These are phyloP conservation scores for Didymella sp. DNA, from an alignment of 2,329 filamentous ascomycete species.

Conservation along the genomic window DNA sequence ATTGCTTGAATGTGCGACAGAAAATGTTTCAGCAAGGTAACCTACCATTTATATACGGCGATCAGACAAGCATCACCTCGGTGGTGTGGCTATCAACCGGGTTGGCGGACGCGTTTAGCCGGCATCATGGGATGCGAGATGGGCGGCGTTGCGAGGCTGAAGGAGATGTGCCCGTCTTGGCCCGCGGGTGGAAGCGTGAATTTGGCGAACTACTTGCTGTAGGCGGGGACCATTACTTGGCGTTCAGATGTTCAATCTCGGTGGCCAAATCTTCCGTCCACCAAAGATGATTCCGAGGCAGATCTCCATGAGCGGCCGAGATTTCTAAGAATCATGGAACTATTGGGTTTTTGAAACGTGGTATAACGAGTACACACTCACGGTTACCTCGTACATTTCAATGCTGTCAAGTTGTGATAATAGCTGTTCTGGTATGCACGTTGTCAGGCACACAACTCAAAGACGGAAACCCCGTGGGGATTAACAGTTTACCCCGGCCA, in stretches of 20 bases:
- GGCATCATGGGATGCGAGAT: constrained; percentile 4
- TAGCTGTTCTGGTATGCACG: not conserved
- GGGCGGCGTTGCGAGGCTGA: constrained; percentile 1
- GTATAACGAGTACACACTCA: too few relatives aligned
- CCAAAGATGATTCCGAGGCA: not conserved
- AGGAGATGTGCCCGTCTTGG: constrained; percentile 11
- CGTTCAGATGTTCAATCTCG: not conserved
- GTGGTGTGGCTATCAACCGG: constrained; percentile 16
- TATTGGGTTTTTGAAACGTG: not conserved
- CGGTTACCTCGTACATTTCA: too few relatives aligned
- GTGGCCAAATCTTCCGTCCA: not conserved
- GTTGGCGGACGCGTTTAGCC: constrained; percentile 24
- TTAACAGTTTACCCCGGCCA: constrained; percentile 3
- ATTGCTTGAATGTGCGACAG: constrained; percentile 5
- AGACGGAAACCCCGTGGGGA: constrained; percentile 4
- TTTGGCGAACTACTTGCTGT: too few relatives aligned
- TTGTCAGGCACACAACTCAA: not conserved
- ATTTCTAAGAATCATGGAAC: not conserved
- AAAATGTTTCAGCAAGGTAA: constrained; percentile 1
- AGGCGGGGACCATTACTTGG: constrained; percentile 10
- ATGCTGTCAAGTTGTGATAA: not conserved
- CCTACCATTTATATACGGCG: constrained; percentile 12
- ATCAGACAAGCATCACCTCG: not conserved
- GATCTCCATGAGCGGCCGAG: not conserved
- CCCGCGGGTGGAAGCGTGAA: constrained; percentile 18